Conservation (phyloP, 208 protist species). For the Acanthamoeba sp. region DNA sequence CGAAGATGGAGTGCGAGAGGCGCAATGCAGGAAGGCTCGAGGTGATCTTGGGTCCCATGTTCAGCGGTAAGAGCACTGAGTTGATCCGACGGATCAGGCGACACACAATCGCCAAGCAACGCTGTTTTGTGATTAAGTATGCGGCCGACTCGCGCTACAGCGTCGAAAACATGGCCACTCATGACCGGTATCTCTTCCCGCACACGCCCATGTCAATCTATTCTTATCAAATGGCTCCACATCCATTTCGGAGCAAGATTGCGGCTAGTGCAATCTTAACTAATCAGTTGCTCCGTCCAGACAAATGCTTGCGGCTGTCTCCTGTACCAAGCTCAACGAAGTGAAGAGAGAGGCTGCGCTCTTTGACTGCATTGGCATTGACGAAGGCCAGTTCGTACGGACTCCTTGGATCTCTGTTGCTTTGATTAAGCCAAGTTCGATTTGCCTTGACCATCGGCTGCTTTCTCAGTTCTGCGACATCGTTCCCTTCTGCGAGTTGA, state of each 20-base stretch:
- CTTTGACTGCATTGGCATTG: constrained; percentile 94
- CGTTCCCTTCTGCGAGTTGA: constrained; percentile 91
- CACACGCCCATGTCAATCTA: background rate
- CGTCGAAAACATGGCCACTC: constrained; percentile 90
- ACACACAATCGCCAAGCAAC: constrained; percentile 89
- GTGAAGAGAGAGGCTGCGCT: constrained; percentile 87
- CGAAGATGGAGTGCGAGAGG: background rate
- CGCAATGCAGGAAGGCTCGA: constrained; percentile 40
- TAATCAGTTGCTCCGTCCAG: no score
- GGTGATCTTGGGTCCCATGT: constrained; percentile 73
- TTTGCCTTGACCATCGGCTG: background rate
- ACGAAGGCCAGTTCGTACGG: constrained; percentile 89
- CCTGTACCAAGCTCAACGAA: constrained; percentile 83
- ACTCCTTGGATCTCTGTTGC: background rate
- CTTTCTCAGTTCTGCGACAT: constrained; percentile 94
- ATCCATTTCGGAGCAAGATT: no score
- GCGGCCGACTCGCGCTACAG: constrained; percentile 93
- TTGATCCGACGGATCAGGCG: constrained; percentile 93
- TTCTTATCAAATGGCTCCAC: background rate
- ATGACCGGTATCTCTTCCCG: constrained; percentile 87
- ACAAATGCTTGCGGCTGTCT: constrained; percentile 87
- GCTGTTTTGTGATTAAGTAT: constrained; percentile 95
- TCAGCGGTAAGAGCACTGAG: constrained; percentile 92
- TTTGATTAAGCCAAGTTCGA: background rate
- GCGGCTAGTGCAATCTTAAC: no score